Base-by-base conservation (phyloP, 1,139 yeast species). In the Nakaseomyces glabratus region DNA sequence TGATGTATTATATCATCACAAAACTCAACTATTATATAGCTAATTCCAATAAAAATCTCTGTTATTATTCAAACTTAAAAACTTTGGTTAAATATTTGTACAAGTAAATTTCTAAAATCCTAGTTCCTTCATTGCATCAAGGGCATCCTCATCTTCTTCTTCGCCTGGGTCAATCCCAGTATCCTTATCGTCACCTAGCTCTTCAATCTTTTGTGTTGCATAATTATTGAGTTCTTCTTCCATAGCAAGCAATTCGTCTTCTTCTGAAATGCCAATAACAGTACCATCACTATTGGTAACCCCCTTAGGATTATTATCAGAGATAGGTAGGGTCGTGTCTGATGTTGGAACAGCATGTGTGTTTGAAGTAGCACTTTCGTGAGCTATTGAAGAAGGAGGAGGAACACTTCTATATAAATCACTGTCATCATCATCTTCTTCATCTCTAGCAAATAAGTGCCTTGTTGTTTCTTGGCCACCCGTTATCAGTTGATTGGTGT, bases 71-170 rank as follows among this genome's bases (percentile, higher is more conserved):
- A n/a, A n/a, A n/a, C n/a, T n/a, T n/a, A n/a, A n/a, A n/a, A n/a
- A n/a, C n/a, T n/a, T n/a, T n/a, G n/a, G n/a, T n/a, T n/a, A n/a
- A n/a, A n/a, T n/a, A n/a, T n/a, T n/a, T n/a, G n/a, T n/a, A n/a
- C n/a, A n/a, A n/a, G n/a, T n/a, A 6, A 22, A n/a, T n/a, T n/a
- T 14, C 31, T 20, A 38, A 25, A 45, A 39, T 5, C 47, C 56
- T 31, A 48, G 29, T 18, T 49, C 55, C 31, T 43, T 42, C 53
- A 52, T 46, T 16, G 41, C 48, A 15, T 46, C 48, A 37, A 51
- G 18, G 7, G 49, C 56, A 14, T 49, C 55, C 29, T 49, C 49
- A 25, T 52, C 57, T 20, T 46, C 54, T 9, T 29, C 24, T 11
- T 20, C 15, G 11, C 18, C 5, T 8, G 19, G 24, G 24, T 20